A percentile compares a stretch with the other conserved stretches of the same genome.
These are phyloP conservation scores for Beauveria australis DNA, from an alignment of 2,329 filamentous ascomycete species.

Conservation along the genomic window DNA sequence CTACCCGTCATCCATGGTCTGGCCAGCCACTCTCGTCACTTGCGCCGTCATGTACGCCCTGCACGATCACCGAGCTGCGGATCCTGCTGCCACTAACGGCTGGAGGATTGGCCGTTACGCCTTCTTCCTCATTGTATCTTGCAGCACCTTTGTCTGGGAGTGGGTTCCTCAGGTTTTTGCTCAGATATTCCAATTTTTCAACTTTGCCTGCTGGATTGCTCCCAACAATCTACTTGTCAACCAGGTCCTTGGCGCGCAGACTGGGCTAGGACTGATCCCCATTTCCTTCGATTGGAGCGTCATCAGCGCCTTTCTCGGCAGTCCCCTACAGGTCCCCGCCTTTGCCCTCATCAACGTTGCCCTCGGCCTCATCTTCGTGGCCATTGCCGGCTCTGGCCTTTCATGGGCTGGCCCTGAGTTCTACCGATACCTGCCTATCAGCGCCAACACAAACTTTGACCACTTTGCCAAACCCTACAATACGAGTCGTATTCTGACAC, in stretches of 20 bases:
- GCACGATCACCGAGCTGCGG: slow-evolving; percentile 49
- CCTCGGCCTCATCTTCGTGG: slow-evolving; percentile 42
- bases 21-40: slow-evolving; percentile 54
- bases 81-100: slow-evolving; percentile 37
- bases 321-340: slow-evolving; percentile 52
- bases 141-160: slow-evolving; percentile 46
- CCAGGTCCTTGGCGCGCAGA: slow-evolving; percentile 55
- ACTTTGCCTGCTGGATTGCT: slow-evolving; percentile 54
- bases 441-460: slow-evolving; percentile 47
- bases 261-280: slow-evolving; percentile 53
- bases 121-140: slow-evolving; percentile 47
- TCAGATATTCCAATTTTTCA: slow-evolving; percentile 50
- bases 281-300: slow-evolving; percentile 61
- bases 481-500: slow-evolving; percentile 44
- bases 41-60: slow-evolving; percentile 55
- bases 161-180: slow-evolving; percentile 52
- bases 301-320: slow-evolving; percentile 46
- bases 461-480: slow-evolving; percentile 51
- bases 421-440: slow-evolving; percentile 48
- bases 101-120: slow-evolving; percentile 52
- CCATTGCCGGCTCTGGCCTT: slow-evolving; percentile 42
- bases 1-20: slow-evolving; percentile 56
- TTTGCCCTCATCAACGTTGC: slow-evolving; percentile 53
- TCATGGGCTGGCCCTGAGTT: slow-evolving; percentile 43
- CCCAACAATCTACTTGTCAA: slow-evolving; percentile 55